A percentile compares a stretch with the other conserved stretches of the same genome.
phyloP scores from a whole-genome alignment of 352 stramenopile genomes.

The Phytophthora podocarpi region DNA sequence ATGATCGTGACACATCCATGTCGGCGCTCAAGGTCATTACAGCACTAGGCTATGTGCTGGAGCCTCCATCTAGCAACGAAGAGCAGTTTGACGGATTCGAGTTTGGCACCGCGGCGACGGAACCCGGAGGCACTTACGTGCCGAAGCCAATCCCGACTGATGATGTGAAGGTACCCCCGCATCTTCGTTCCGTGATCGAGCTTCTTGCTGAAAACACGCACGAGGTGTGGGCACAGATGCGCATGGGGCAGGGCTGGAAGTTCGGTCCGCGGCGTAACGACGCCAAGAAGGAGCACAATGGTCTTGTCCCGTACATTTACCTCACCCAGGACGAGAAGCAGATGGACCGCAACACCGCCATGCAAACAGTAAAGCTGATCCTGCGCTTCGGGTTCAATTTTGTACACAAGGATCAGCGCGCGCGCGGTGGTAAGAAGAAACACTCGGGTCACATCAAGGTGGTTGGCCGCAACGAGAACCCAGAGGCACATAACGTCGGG shows the following conservation, averaged over 20 bases:
- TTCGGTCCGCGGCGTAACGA: slow-evolving; percentile 73
- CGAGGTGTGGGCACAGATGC: slow-evolving; percentile 84
- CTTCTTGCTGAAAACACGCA: slow-evolving; percentile 82
- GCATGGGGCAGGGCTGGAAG: slow-evolving; percentile 81
- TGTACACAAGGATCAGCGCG: slow-evolving; percentile 62
- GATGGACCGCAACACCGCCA: slow-evolving; percentile 86
- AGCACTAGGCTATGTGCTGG: slow-evolving; percentile 71
- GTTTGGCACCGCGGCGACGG: slow-evolving; percentile 54
- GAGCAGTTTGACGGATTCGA: slow-evolving; percentile 58
- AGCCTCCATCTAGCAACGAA: slow-evolving; percentile 44
- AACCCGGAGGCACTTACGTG: slow-evolving; percentile 62
- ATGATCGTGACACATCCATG: slow-evolving; percentile 83
- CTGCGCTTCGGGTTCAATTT: slow-evolving; percentile 74
- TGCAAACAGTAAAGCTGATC: slow-evolving; percentile 84
- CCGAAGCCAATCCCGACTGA: slow-evolving; percentile 70
- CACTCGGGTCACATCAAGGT: slow-evolving; percentile 50
- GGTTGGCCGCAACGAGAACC: slow-evolving; percentile 74
- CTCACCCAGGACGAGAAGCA: slow-evolving; percentile 80
- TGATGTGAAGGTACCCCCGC: slow-evolving; percentile 57
- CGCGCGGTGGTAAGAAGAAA: slow-evolving; percentile 44
- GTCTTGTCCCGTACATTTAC: slow-evolving; percentile 81
- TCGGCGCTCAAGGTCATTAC: slow-evolving; percentile 81
- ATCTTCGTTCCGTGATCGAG: slow-evolving; percentile 74
- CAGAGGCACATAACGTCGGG: slow-evolving; percentile 50
- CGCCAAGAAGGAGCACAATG: slow-evolving; percentile 72